A percentile compares a stretch with the other conserved stretches of the same genome.
Conservation (phyloP, 2,329 filamentous ascomycete species). For the Tolypocladium ophioglossoides region DNA sequence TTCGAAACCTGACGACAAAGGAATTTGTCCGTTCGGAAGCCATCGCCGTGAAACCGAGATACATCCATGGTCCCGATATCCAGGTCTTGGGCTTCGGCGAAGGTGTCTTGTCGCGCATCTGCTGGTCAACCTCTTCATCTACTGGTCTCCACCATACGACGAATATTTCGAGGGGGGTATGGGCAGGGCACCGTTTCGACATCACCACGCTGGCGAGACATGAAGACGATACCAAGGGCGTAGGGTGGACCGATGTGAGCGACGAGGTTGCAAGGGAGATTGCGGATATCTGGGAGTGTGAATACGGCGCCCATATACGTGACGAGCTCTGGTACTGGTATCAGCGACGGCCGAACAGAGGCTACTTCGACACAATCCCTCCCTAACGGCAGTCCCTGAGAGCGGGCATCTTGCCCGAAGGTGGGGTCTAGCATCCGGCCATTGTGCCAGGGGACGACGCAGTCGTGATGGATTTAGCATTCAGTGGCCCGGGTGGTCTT, state of each 20-base stretch:
- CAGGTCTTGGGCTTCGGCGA: constrained; percentile 3
- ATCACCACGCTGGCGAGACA: constrained; percentile 2
- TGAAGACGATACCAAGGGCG: neutral
- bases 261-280: constrained; percentile 2
- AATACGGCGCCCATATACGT: too few species aligned
- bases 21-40: constrained; percentile 6
- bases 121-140: constrained; percentile 1
- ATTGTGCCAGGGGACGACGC: too few species aligned
- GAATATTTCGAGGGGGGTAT: constrained; percentile 2
- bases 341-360: too few species aligned
- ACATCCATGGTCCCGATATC: constrained; percentile 3
- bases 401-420: too few species aligned
- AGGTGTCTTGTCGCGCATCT: constrained; percentile 5
- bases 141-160: neutral
- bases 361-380: too few species aligned
- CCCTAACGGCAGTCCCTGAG: too few species aligned
- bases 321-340: too few species aligned
- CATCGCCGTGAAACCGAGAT: constrained; percentile 3
- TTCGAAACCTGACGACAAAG: constrained; percentile 3
- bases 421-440: too few species aligned
- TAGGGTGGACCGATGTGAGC: constrained; percentile 3
- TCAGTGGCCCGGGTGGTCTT: too few species aligned
- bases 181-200: constrained; percentile 7
- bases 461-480: too few species aligned
- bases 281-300: neutral